Evolutionary conservation across 2,329 filamentous ascomycete genomes (phyloP), one percentile per base, ranked within the genome.

Genomic region (Penicillium sp.): DNA sequence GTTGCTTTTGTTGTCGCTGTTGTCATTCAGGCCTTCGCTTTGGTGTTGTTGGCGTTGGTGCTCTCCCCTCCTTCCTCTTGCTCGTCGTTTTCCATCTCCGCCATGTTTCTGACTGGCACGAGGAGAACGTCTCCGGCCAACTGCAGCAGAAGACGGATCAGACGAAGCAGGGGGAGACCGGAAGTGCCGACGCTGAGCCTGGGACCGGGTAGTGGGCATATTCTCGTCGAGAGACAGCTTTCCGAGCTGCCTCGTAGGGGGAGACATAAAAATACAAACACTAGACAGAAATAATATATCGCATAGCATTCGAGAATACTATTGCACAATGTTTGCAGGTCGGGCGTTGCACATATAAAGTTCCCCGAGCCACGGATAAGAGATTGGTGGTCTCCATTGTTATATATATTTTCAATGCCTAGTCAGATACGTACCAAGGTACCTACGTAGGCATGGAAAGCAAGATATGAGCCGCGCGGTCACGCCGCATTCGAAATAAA

Each of bases 181-280:
- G 23, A n/a, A 14, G 20, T 20, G 43, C 47, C 45, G 52, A 45
- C 62, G 63, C 33, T 65, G 65, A 21, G 63, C 60, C 48, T 70
- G 63, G 56, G 63, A 61, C 43, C 64, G 68, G 54, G 63, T 62
- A 48, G 60, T 63, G 54, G 69, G 61, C 68, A 75, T 71, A 47
- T 65, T 64, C 53, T 62, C 66, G 59, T 65, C 67, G 58, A 76
- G 71, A 52, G 71, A 74, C 56, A 76, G 68, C 61, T 65, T 68
- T 58, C 65, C 66, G 43, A 76, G 67, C 61, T 74, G 66, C 57
- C 65, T 70, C 38, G 71, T 73, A 57, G 74, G 73, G 54, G 46
- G 63, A 61, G 72, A 71, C 73, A 75, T 76, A 59, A 63, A 53
- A 59, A 58, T 53, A 50, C 53, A 38, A 59, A 23, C 40, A 43